phyloP scores from a whole-genome alignment of 768 basidiomycete species.

The Boletus subparvulus region DNA sequence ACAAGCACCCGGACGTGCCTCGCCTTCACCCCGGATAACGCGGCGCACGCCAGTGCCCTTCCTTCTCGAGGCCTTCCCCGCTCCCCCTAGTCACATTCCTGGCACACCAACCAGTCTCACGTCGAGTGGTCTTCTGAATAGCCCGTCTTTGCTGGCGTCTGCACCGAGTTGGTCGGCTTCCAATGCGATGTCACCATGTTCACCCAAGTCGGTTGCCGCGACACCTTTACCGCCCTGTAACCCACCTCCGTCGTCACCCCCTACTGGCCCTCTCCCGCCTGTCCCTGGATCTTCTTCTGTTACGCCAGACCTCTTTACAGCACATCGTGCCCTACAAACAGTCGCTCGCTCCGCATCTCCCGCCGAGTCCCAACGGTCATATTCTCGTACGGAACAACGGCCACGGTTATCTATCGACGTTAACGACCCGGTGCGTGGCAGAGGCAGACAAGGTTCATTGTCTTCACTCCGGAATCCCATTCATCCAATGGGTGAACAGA shows the following conservation, averaged over 20 bases:
- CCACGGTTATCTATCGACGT: constrained; percentile 18
- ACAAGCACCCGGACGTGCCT: constrained; percentile 23
- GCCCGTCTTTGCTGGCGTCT: constrained; percentile 17
- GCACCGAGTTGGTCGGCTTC: constrained; percentile 3
- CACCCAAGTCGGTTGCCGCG: constrained; percentile 14
- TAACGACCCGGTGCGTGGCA: constrained; percentile 12
- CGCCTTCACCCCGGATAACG: constrained; percentile 26
- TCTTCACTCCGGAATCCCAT: constrained; percentile 30
- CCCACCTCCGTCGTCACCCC: constrained; percentile 60
- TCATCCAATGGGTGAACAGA: constrained; percentile 9
- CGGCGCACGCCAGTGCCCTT: constrained; percentile 35
- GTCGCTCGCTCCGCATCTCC: constrained; percentile 22
- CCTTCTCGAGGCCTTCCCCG: constrained; percentile 39
- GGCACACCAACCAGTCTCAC: constrained; percentile 20
- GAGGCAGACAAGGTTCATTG: constrained; percentile 27
- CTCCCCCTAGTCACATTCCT: constrained; percentile 35
- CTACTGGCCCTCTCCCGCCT: constrained; percentile 60
- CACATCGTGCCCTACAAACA: constrained; percentile 36
- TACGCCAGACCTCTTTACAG: constrained; percentile 46
- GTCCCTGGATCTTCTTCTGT: constrained; percentile 62
- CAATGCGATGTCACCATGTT: constrained; percentile 10
- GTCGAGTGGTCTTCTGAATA: constrained; percentile 1
- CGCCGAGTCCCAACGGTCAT: constrained; percentile 19
- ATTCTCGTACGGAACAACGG: constrained; percentile 16
- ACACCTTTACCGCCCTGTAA: constrained; percentile 29